Base-by-base conservation (phyloP, 257 asterid genomes). In the Cruciata laevipes region DNA sequence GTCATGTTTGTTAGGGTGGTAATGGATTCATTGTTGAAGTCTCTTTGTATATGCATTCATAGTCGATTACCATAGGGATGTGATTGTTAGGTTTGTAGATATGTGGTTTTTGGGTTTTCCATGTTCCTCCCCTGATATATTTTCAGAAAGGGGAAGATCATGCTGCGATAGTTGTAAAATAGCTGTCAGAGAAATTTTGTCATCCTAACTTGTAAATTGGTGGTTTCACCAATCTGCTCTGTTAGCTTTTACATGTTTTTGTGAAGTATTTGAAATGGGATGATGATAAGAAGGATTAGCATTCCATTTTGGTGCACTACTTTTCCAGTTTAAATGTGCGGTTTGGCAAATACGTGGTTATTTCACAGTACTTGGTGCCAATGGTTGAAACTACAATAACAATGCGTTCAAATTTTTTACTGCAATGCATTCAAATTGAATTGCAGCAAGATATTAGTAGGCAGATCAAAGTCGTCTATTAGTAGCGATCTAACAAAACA, bases 131-230 rank as follows among this genome's bases (percentile, higher is more conserved):
- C 59, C 67, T 69, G 14, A 13, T 24, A 13, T 24, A 65, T 72
- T 61, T 38, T 72, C 20, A 30, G 12, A 35, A 64, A 68, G 58
- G 65, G 33, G n/a, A 47, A 40, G 37, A 20, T 72, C 55, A 32
- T 66, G 72, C 31, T 61, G 61, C 61, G 57, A 23, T 61, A 47
- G 69, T 73, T 74, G 66, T 68, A 53, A 62, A 33, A 68, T 74
- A 12, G 73, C 67, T 62, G 61, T 56, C 38, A n/a, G 69, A 68
- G 37, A 53, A 63, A 58, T 38, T 68, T 52, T 74, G 60, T 10
- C 35, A 31, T 11, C 27, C 25, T 16, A 60, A 52, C 68, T n/a
- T 73, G 73, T 52, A 67, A 67, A 67, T 67, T 62, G 55, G 58
- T 53, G 58, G 37, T 25, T 33, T 62, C 35, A 23, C 18, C 16